phyloP scores from a whole-genome alignment of 176 grass and related monocot genomes.

The Alloteropsis semialata region DNA sequence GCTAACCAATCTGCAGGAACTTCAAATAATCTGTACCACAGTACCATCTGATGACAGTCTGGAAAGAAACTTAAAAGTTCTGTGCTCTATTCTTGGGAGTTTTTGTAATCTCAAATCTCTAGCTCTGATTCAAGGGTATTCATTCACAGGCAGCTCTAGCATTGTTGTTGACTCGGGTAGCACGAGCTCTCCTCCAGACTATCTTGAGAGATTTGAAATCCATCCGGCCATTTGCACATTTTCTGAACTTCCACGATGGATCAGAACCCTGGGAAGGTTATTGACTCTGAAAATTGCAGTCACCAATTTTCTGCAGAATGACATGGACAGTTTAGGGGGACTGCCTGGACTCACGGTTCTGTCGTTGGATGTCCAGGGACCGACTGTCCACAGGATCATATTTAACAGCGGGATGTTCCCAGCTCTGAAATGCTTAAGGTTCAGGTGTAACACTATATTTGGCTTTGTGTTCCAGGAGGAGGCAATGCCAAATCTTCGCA shows the following conservation, averaged over 20 bases:
- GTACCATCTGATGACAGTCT: neutral
- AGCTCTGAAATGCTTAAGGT: neutral
- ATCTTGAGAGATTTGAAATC: neutral
- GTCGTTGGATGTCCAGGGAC: neutral
- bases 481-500: neutral
- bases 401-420: neutral
- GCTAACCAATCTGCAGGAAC: neutral
- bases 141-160: neutral
- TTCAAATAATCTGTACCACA: neutral
- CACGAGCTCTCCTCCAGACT: neutral
- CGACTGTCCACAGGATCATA: neutral
- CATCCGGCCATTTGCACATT: neutral
- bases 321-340: neutral
- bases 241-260: neutral
- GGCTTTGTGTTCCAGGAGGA: neutral
- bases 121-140: neutral
- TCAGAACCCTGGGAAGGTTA: neutral
- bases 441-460: neutral
- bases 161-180: neutral
- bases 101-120: neutral
- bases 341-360: neutral
- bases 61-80: neutral
- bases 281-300: slow-evolving; percentile 1
- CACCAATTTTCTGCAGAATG: fast-evolving
- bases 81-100: neutral